phyloP scores from a whole-genome alignment of 805 yeast species.

The Candida anglica region DNA sequence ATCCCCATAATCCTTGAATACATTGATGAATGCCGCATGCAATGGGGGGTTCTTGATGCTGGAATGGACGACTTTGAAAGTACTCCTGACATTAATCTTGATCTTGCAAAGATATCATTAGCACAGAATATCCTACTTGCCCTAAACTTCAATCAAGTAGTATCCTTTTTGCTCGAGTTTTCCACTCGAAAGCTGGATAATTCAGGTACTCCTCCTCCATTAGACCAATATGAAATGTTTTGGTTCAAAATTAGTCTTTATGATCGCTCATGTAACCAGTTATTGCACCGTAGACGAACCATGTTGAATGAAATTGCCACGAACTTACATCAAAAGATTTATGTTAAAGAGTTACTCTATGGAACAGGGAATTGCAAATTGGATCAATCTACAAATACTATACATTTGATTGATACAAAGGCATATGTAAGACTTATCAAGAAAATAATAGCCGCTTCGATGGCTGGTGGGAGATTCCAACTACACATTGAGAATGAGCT shows the following conservation, averaged over 20 bases:
- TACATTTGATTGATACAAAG: background rate
- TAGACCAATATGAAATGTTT: constrained; percentile 5
- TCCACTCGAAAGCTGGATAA: background rate
- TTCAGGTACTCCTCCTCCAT: background rate
- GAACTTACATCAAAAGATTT: constrained; percentile 7
- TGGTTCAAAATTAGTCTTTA: constrained; percentile 16
- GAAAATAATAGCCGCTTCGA: no score
- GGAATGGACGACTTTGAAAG: background rate
- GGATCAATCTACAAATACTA: background rate
- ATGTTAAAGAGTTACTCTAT: background rate
- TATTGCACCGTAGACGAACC: constrained; percentile 6
- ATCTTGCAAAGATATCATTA: constrained; percentile 7
- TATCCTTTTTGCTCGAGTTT: no score
- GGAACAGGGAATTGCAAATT: constrained; percentile 1
- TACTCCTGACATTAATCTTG: background rate
- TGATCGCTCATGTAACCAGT: constrained; percentile 11
- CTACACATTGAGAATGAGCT: background rate
- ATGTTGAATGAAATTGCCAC: constrained; percentile 5
- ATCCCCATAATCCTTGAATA: no score
- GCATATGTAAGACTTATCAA: background rate
- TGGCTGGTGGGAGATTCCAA: no score
- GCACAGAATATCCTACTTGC: constrained; percentile 11
- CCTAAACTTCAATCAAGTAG: constrained; percentile 11
- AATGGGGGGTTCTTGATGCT: no score
- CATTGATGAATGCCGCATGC: no score